Percentiles rank a stretch among this genome's conserved stretches.
phyloP scores from a whole-genome alignment of 768 basidiomycete species.

The Termitomyces sp. region DNA sequence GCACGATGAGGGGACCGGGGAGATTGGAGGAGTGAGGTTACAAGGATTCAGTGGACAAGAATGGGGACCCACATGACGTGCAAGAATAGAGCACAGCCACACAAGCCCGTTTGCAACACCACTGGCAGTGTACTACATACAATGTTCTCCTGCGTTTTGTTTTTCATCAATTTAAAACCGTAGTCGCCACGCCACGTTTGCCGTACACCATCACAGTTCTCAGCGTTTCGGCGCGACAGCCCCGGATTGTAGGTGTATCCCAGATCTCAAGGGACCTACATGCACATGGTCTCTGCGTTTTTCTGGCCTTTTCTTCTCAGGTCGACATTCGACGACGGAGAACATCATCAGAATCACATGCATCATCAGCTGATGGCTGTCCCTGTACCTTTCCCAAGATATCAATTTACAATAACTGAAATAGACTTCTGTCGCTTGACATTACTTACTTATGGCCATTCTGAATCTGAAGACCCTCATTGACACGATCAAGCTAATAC shows the following conservation, averaged over 20 bases:
- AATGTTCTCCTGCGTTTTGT: constrained; percentile 4
- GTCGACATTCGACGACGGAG: not conserved
- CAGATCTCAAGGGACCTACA: not conserved
- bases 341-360: constrained; percentile 10
- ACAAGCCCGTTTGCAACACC: not conserved
- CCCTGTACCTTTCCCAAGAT: constrained; percentile 6
- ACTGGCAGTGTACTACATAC: not conserved
- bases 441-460: constrained; percentile 15
- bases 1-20: constrained; percentile 8
- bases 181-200: not conserved
- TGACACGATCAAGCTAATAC: constrained; percentile 12
- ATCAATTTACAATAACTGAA: not conserved
- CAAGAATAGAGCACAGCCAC: constrained; percentile 19
- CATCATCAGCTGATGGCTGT: constrained; percentile 11
- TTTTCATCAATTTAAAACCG: not conserved
- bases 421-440: not conserved
- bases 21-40: constrained; percentile 1
- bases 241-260: not conserved
- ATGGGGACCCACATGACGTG: constrained; percentile 20
- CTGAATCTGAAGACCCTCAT: constrained; percentile 4
- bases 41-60: constrained; percentile 4
- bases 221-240: not conserved
- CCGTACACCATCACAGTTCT: not conserved
- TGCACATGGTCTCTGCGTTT: not conserved
- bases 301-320: not conserved